Percentiles rank a stretch among this genome's conserved stretches.
phyloP scores from a whole-genome alignment of 345 rosid genomes.

The Acer negundo region DNA sequence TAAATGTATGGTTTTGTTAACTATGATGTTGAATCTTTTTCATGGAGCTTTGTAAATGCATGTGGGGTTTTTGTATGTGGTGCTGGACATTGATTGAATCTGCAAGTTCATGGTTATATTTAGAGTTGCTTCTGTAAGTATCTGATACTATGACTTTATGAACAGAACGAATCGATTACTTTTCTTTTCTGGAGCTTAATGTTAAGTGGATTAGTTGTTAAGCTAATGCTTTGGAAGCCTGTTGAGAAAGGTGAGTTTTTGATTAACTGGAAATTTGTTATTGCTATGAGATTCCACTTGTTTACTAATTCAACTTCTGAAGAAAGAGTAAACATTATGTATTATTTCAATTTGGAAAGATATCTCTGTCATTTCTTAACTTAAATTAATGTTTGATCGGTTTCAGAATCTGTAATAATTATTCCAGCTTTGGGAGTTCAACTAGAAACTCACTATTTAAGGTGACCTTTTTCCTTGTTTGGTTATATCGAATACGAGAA shows the following conservation, averaged over 20 bases:
- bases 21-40: background rate
- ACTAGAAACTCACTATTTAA: constrained; percentile 73
- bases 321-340: background rate
- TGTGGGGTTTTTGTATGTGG: background rate
- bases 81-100: background rate
- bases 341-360: background rate
- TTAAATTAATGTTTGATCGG: constrained; percentile 28
- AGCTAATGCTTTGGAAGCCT: constrained; percentile 43
- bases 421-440: constrained; percentile 83
- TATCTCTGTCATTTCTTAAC: constrained; percentile 10
- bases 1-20: background rate
- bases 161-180: constrained; percentile 50
- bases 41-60: background rate
- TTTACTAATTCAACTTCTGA: background rate
- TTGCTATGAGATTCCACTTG: background rate
- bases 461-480: constrained; percentile 39
- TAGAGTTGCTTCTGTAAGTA: constrained; percentile 10
- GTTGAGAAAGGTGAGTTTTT: constrained; percentile 60
- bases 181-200: constrained; percentile 49
- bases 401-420: constrained; percentile 73
- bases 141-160: constrained; percentile 24
- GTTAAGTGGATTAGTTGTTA: constrained; percentile 47
- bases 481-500: background rate
- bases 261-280: background rate
- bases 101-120: background rate